Base-by-base conservation (phyloP, 768 basidiomycete species). In the Tephrocybe sp. region DNA sequence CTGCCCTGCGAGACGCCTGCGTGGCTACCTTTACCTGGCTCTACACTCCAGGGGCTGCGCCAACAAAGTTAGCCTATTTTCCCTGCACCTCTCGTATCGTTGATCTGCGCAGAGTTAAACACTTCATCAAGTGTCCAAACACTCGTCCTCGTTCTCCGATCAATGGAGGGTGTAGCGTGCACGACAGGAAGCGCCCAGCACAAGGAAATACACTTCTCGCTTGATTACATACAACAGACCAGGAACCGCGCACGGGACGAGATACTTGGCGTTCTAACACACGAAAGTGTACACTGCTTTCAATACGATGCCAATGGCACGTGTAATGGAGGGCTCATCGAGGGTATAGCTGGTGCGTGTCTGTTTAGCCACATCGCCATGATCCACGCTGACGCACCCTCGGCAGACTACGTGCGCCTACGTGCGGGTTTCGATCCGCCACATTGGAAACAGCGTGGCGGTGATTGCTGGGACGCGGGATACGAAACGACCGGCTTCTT, bases 211-310 rank as follows among this genome's bases (percentile, higher is more conserved):
- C 83, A 88, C 59, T 74, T 89, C 41, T 85, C 87, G 6, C 75
- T 86, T 19, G 74, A 83, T 40, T 80, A 90, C 65, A 75, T 91
- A 64, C 67, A 67, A 43, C 69, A 72, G 44, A 67, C 64, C 27
- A 60, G 61, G 12, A 47, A 68, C 49, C 69, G 73, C 32, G 73
- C 79, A 46, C 60, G 67, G 24, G 75, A 85, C 39, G 89, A 92
- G 67, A 83, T 90, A 41, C 55, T 69, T 34, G 89, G 89, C 4
- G 87, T 90, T 3, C 70, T 92, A 3, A 69, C 77, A 28, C 89
- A 88, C 61, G 87, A 92, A 66, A 76, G 86, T 60, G 88, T 89
- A 5, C 89, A 92, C 55, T 90, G 86, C 60, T 91, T 76, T 62
- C 89, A 91, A 60, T 79, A 82, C 65, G 75, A 87, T 57, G 86